Conservation (phyloP, 2,329 filamentous ascomycete species). For the Didymella sp. region DNA sequence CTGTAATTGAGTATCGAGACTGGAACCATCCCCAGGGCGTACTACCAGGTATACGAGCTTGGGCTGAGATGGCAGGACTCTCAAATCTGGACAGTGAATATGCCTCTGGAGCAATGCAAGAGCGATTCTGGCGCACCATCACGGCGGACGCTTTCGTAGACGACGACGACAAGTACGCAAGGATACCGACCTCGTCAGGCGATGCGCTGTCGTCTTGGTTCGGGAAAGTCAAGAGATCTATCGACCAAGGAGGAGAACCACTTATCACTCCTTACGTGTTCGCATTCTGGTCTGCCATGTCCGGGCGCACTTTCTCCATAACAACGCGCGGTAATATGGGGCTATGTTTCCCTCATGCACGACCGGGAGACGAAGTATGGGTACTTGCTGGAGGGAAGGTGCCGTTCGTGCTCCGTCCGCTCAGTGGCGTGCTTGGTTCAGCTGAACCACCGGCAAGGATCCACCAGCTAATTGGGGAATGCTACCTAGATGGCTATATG, state of each 20-base stretch:
- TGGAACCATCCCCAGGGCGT: neutral
- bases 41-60: neutral
- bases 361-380: slow-evolving; percentile 6
- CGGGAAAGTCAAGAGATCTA: neutral
- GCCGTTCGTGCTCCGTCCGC: slow-evolving; percentile 4
- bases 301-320: neutral
- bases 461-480: slow-evolving; percentile 1
- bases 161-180: neutral
- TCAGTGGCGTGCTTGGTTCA: too few relatives aligned
- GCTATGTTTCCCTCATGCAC: slow-evolving; percentile 6
- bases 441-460: neutral
- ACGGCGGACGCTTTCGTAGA: neutral
- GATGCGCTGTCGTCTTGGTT: neutral
- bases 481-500: slow-evolving; percentile 7
- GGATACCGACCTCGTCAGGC: neutral
- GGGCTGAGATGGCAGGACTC: neutral
- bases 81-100: neutral
- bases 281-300: neutral
- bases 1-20: neutral
- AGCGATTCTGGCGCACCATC: slow-evolving; percentile 5
- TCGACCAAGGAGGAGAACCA: neutral
- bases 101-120: neutral
- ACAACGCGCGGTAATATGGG: neutral
- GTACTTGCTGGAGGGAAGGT: slow-evolving; percentile 6
- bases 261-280: neutral